Base-by-base conservation (phyloP, 345 rosid species). In the Conringia planisiliqua region DNA sequence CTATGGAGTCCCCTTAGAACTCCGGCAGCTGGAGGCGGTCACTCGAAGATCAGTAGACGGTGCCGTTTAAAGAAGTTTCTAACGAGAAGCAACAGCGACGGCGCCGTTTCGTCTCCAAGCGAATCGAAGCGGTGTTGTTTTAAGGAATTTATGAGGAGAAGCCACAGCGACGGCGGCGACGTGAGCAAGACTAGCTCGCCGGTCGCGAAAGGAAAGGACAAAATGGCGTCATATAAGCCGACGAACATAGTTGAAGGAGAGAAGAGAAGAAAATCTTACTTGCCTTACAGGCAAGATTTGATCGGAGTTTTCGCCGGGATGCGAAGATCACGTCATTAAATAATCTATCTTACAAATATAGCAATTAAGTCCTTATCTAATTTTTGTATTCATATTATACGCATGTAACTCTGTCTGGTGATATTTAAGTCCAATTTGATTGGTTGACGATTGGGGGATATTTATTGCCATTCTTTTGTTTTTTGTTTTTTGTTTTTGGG, bases 51-150 rank as follows among this genome's bases (percentile, higher is more conserved):
- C 0, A 84, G 88, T 57, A 78, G 78, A 76, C 66, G 84, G 64
- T 82, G 90, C 89, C 70, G 87, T 52, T 4, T 30, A 30, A 30
- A 30, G 33, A 30, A 83, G 66, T 59, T 91, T 63, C 78, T 91
- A 1, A 77, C 77, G 55, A 80, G 92, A 70, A 78, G 89, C 78
- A 5, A 30, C 33, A 30, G 33, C 33, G 32, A 29, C 32, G 32
- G 32, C 32, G 2, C 32, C 32, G 33, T 30, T 30, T 30, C 33
- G 6, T 30, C 33, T 30, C 33, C 6, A 5, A 30, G 33, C 33
- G 33, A 5, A 30, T 30, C 33, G 33, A 30, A 30, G 33, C 33
- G 33, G 6, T 30, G 33, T 5, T 30, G 5, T 4, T 60, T 71
- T 0, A 71, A 35, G 59, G 60, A 62, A 17, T 13, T 72, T 0